Conservation (phyloP, 345 rosid genomes). For the Eucalyptus decipiens region DNA sequence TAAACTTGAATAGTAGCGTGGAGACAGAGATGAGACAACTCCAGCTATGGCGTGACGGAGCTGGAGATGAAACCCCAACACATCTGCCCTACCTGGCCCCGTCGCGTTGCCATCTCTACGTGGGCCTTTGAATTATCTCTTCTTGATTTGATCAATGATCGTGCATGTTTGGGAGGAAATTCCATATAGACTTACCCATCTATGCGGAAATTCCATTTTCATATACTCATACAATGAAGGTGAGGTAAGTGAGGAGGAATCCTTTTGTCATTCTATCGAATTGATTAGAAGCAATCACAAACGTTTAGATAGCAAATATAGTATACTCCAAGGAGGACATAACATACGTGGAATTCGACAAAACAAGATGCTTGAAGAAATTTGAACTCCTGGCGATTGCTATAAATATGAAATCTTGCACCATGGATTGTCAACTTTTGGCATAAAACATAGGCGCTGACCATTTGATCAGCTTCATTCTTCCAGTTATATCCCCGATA, state of each 20-base stretch:
- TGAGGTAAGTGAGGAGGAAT: neutral
- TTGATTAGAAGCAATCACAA: neutral
- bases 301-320: neutral
- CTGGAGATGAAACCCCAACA: neutral
- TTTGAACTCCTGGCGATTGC: neutral
- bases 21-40: neutral
- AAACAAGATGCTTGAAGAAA: neutral
- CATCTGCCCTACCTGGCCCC: neutral
- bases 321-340: neutral
- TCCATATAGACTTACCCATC: neutral
- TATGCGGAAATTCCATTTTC: neutral
- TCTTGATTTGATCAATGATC: neutral
- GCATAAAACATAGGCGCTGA: neutral
- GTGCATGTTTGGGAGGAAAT: neutral
- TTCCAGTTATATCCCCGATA: neutral
- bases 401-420: neutral
- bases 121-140: neutral
- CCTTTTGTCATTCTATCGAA: neutral
- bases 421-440: neutral
- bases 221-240: neutral
- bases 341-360: neutral
- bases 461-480: neutral
- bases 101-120: neutral
- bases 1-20: neutral
- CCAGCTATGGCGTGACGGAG: neutral